Evolutionary conservation across 179 eudicot genomes (phyloP).

Genomic region (Silene coronaria): DNA sequence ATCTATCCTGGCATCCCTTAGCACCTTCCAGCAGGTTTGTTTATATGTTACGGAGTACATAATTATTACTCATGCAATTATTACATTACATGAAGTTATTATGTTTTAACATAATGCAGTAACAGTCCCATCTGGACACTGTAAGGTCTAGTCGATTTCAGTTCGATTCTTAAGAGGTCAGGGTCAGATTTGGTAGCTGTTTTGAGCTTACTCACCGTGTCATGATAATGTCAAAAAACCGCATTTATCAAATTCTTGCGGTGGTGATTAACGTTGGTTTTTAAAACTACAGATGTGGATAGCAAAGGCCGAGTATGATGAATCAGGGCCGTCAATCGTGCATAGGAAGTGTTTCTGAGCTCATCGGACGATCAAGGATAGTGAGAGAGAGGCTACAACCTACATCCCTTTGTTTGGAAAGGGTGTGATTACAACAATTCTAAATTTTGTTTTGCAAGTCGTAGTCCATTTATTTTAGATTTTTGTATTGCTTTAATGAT

Average conservation of each 20-base stretch:
- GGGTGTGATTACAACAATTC: neutral
- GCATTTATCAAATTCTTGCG: too few relatives aligned
- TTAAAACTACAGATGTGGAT: constrained; percentile 36
- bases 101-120: too few relatives aligned
- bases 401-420: constrained; percentile 14
- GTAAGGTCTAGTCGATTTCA: too few relatives aligned
- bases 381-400: constrained; percentile 5
- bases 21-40: constrained; percentile 37
- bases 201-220: too few relatives aligned
- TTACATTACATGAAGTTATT: too few relatives aligned
- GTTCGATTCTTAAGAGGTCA: too few relatives aligned
- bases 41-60: too few relatives aligned
- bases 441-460: constrained; percentile 15
- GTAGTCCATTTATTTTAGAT: constrained; percentile 13
- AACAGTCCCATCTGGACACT: too few relatives aligned
- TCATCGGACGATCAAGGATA: constrained; percentile 15
- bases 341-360: constrained; percentile 41
- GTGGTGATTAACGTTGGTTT: neutral
- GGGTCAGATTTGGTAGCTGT: too few relatives aligned
- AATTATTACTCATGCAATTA: neutral
- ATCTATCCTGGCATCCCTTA: constrained; percentile 33
- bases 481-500: neutral
- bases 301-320: constrained; percentile 41
- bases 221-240: neutral
- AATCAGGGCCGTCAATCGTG: constrained; percentile 42